Evolutionary conservation across 306 rosid genomes (phyloP).

Genomic region (Arachis stenosperma): DNA sequence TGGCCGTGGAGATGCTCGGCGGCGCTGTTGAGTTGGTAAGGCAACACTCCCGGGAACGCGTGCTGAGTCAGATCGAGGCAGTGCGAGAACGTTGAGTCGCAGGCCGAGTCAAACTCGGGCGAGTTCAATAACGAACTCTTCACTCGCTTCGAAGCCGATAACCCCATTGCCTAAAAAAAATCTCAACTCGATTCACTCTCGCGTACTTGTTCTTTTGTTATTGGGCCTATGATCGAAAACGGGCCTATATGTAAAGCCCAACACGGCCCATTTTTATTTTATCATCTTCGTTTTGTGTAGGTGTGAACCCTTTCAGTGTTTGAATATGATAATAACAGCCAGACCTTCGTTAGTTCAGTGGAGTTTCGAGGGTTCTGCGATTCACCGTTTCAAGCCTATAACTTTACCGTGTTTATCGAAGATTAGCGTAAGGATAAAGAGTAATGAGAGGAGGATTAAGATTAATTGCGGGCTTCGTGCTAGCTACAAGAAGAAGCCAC

Average conservation of each 20-base stretch:
- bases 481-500: conserved; percentile 42
- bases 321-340: conserved; percentile 2
- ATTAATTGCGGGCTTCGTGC: conserved; percentile 61
- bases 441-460: neutral
- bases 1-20: conserved; percentile 60
- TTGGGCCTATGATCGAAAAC: neutral
- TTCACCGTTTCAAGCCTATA: neutral
- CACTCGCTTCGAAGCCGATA: conserved; percentile 71
- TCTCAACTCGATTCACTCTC: neutral
- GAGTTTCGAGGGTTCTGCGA: neutral
- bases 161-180: conserved; percentile 52
- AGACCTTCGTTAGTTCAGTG: neutral
- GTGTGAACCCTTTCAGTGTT: neutral
- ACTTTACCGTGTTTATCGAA: neutral
- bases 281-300: neutral
- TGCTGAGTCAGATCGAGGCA: conserved; percentile 73
- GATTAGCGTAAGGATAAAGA: neutral
- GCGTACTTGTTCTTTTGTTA: neutral
- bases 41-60: conserved; percentile 65
- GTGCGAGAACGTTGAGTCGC: conserved; percentile 59
- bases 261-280: neutral
- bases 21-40: conserved; percentile 75
- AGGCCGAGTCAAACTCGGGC: conserved; percentile 61
- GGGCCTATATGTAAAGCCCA: neutral
- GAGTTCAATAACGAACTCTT: conserved; percentile 47